Conservation (phyloP, 495 filamentous ascomycete genomes). For the Penicillium simplicissimum region DNA sequence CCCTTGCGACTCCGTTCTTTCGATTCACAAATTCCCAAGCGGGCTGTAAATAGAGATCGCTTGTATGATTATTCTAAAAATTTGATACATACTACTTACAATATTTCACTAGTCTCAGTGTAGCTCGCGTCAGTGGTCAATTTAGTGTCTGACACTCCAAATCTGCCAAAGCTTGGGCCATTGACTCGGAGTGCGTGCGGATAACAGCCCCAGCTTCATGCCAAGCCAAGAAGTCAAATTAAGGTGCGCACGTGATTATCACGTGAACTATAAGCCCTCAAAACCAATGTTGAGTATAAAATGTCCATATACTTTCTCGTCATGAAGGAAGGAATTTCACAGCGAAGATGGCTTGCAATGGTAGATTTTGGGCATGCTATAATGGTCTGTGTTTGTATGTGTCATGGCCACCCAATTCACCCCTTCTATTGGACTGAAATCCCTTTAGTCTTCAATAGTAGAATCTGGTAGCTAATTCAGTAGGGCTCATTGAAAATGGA, state of each 20-base stretch:
- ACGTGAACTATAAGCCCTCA: slow-evolving; percentile 3
- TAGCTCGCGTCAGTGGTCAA: neutral
- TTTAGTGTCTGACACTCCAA: no score
- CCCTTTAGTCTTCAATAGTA: no score
- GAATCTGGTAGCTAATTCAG: no score
- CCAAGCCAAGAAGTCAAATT: neutral
- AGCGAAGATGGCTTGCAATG: neutral
- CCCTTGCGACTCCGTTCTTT: slow-evolving; percentile 12
- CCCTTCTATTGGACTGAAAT: no score
- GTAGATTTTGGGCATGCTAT: no score
- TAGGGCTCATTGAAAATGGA: no score
- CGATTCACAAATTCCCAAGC: slow-evolving; percentile 13
- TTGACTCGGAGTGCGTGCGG: neutral
- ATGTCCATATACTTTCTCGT: neutral
- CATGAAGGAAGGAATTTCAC: neutral
- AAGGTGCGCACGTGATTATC: neutral
- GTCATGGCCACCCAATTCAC: no score
- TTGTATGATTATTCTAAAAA: slow-evolving; percentile 18
- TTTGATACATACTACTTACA: slow-evolving; percentile 10
- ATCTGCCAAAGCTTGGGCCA: no score
- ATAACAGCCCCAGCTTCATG: neutral
- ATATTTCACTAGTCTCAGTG: neutral
- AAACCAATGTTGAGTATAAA: neutral
- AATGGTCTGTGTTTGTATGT: no score
- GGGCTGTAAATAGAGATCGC: slow-evolving; percentile 15